Evolutionary conservation across 192 early-diverging fungal species (phyloP), one percentile per base, ranked within the genome.

Genomic region (Umbelopsis sp.): DNA sequence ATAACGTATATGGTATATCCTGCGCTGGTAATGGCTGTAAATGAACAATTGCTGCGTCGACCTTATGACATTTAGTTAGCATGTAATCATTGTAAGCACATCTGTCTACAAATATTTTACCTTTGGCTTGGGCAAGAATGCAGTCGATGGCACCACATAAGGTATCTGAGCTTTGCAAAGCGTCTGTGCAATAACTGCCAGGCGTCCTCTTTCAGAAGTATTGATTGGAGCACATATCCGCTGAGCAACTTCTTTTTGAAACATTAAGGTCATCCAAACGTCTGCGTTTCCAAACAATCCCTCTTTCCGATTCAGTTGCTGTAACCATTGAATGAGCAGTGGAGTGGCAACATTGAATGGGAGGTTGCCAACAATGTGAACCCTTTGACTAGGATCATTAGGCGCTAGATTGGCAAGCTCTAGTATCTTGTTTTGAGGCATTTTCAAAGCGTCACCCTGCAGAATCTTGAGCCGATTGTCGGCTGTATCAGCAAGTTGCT

Each of bases 251-350:
- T 94, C 92, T 58, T 88, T 88, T 76, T 94, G 92, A 76, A 94
- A 94, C 92, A 94, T 94, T 21, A 94, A 77, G 21, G 91, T 88
- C 91, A 94, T 92, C 22, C 83, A 82, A 11, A 82, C 80, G 16
- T 80, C 49, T 13, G 71, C 51, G 21, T 71, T 51, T 8, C 78
- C 75, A 61, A 94, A 94, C 22, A 94, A 79, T 0, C 92, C 92
- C 48, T 87, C 67, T 30, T 53, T 68, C 9, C 69, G 49, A 1
- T 84, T 76, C 67, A 89, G 75, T 81, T 82, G 74, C 52, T 89
- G 84, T 46, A 94, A 79, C 88, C 89, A 92, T 78, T 92, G 90
- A 30, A 90, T 68, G 37, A 94, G 74, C 25, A 94, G 61, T 23
- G 88, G 89, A 0, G 90, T 88, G 8, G 91, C 90, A 15, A 94